Evolutionary conservation across 2,329 filamentous ascomycete species (phyloP), one percentile per base, ranked within the genome.

Genomic region (Alternaria ventricosa): DNA sequence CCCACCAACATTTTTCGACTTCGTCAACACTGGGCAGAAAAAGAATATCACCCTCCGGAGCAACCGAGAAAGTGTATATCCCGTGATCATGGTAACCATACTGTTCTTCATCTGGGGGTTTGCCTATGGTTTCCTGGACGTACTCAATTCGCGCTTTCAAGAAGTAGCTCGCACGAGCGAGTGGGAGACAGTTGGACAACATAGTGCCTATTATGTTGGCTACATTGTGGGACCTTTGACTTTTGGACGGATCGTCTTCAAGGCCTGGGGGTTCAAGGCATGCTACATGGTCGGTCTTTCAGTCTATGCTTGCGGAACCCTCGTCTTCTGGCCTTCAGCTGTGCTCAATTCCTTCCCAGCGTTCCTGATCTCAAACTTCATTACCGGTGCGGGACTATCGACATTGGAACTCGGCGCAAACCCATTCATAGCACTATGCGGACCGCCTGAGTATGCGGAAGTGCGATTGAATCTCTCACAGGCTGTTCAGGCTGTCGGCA

Each of bases 71-170:
- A 92, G 90, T 0, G 82, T 92, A 68, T 91, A 89, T 67, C 92
- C 93, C 67, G 90, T 92, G 72, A 85, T 87, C 15, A 84, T 93
- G 66, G 93, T 96, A 22, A 92, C 92, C 1, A 86, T 94, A 7
- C 83, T 97, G 0, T 97, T 97, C 80, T 89, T 97, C 67, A 83
- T 97, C 3, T 97, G 93, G 94, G 94, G 94, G 0, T 91, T 97
- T 61, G 94, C 93, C 0, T 97, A 97, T 71, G 94, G 94, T 0
- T 85, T 97, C 2, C 84, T 97, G 6, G 93, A 96, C 72, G 91
- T 90, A 0, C 86, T 97, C 27, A 97, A 97, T 76, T 86, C 85
- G 20, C 88, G 88, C 23, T 89, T 93, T 56, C 88, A 90, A 36
- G 75, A 80, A 12, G 86, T 93, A 6, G 86, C 89, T 13, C 73